Evolutionary conservation across 352 stramenopile genomes (phyloP).

Genomic region (Thalassiosira tumida): DNA sequence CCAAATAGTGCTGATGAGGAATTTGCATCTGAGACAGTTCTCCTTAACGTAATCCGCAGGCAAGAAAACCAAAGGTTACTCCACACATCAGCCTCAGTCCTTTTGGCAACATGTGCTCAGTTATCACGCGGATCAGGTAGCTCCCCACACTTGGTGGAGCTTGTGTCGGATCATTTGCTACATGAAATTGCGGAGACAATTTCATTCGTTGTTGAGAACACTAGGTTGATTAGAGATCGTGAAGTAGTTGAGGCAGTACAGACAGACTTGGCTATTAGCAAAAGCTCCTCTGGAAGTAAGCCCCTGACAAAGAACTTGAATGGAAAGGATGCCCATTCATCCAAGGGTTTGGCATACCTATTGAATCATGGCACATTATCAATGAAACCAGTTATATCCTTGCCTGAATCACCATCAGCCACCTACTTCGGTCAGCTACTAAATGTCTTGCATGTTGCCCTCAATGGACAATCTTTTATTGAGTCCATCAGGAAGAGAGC

Average conservation of each 20-base stretch:
- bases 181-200: conserved; percentile 72
- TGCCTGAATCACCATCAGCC: conserved; percentile 54
- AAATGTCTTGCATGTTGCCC: conserved; percentile 66
- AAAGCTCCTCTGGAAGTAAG: conserved; percentile 40
- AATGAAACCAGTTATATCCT: conserved; percentile 48
- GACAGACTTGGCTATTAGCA: conserved; percentile 66
- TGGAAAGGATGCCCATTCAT: conserved; percentile 12
- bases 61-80: conserved; percentile 62
- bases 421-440: conserved; percentile 70
- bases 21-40: conserved; percentile 15
- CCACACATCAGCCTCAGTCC: conserved; percentile 62
- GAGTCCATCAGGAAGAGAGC: conserved; percentile 60
- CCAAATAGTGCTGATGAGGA: conserved; percentile 26
- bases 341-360: conserved; percentile 50
- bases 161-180: conserved; percentile 64
- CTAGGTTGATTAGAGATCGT: conserved; percentile 17
- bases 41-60: conserved; percentile 59
- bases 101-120: conserved; percentile 50
- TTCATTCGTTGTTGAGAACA: conserved; percentile 50
- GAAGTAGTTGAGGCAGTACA: conserved; percentile 51
- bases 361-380: conserved; percentile 52
- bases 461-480: conserved; percentile 60
- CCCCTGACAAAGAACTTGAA: neutral
- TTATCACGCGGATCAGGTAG: conserved; percentile 31
- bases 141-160: conserved; percentile 48